phyloP scores from a whole-genome alignment of 192 early-diverging fungal genomes.

The Mortierella hygrophila region DNA sequence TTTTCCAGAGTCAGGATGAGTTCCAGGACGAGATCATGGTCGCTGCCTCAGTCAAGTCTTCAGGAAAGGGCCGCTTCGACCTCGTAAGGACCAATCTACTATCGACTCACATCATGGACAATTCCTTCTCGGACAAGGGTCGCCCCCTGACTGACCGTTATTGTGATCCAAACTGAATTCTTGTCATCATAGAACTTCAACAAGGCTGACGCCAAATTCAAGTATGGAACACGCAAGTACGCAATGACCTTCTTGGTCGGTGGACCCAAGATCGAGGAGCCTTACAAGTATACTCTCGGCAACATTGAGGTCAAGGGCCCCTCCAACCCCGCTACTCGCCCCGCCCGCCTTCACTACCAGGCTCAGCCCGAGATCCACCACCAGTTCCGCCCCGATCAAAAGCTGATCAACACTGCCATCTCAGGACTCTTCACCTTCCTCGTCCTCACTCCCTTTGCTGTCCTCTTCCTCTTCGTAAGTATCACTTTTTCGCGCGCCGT shows the following conservation, averaged over 20 bases:
- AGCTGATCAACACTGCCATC: slow-evolving; percentile 59
- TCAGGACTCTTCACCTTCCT: slow-evolving; percentile 56
- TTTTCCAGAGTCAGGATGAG: slow-evolving; percentile 54
- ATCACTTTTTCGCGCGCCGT: not conserved
- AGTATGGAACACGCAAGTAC: slow-evolving; percentile 42
- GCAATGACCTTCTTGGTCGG: slow-evolving; percentile 47
- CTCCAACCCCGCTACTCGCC: slow-evolving; percentile 32
- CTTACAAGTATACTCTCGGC: slow-evolving; percentile 42
- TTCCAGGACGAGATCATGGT: slow-evolving; percentile 51
- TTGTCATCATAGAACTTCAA: slow-evolving; percentile 23
- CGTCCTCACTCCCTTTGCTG: slow-evolving; percentile 58
- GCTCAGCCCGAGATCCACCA: slow-evolving; percentile 64
- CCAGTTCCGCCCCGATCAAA: slow-evolving; percentile 62
- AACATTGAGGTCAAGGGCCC: slow-evolving; percentile 46
- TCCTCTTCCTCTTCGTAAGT: slow-evolving; percentile 59
- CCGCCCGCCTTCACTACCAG: slow-evolving; percentile 35
- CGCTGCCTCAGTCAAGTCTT: slow-evolving; percentile 38
- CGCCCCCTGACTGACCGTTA: not conserved
- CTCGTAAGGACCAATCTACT: slow-evolving; percentile 24
- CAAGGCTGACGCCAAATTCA: slow-evolving; percentile 27
- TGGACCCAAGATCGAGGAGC: slow-evolving; percentile 37
- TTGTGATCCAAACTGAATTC: not conserved
- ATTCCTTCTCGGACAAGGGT: no score
- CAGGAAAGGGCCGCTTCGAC: slow-evolving; percentile 52
- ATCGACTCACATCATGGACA: not conserved